These are phyloP conservation scores for Arabidopsis arenosa DNA, from an alignment of 345 rosid genomes.

Conservation along the genomic window DNA sequence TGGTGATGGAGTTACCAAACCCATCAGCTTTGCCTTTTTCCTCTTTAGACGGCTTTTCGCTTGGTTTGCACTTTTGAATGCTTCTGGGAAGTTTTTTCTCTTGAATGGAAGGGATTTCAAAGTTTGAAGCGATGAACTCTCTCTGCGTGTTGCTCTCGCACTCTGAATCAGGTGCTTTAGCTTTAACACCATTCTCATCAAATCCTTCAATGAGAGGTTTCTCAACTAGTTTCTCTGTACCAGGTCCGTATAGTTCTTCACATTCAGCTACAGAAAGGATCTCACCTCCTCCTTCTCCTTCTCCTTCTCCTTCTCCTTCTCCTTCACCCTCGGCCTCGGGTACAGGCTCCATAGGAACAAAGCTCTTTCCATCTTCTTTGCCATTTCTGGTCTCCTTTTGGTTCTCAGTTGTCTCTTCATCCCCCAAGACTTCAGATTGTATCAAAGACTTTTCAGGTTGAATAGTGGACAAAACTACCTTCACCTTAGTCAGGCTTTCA, in stretches of 20 bases:
- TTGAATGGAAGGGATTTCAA: slow-evolving; percentile 45
- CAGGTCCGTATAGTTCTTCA: slow-evolving; percentile 92
- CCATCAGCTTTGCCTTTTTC: slow-evolving; percentile 49
- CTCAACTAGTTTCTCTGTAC: slow-evolving; percentile 66
- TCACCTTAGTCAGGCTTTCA: slow-evolving; percentile 64
- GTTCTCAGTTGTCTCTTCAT: slow-evolving; percentile 38
- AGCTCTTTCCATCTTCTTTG: slow-evolving; percentile 38
- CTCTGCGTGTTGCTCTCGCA: slow-evolving; percentile 39
- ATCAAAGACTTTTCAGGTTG: slow-evolving; percentile 52
- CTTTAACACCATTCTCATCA: slow-evolving; percentile 46
- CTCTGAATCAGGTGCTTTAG: slow-evolving; percentile 46
- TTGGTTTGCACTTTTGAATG: slow-evolving; percentile 48
- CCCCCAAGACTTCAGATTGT: slow-evolving; percentile 44
- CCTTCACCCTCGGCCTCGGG: slow-evolving; percentile 38
- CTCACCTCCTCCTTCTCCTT: slow-evolving; percentile 44
- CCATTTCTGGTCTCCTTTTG: slow-evolving; percentile 45
- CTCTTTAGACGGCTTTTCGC: slow-evolving; percentile 47
- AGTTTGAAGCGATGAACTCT: slow-evolving; percentile 31
- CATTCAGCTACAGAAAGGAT: slow-evolving; percentile 70
- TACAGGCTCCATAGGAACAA: slow-evolving; percentile 47
- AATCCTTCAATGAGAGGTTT: slow-evolving; percentile 52
- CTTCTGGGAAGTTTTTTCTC: slow-evolving; percentile 41
- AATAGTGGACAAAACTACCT: slow-evolving; percentile 70
- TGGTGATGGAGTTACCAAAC: slow-evolving; percentile 49
- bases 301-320: slow-evolving; percentile 49